Conservation (phyloP, 2,329 filamentous ascomycete genomes). For the Lachnellula subtilissima region DNA sequence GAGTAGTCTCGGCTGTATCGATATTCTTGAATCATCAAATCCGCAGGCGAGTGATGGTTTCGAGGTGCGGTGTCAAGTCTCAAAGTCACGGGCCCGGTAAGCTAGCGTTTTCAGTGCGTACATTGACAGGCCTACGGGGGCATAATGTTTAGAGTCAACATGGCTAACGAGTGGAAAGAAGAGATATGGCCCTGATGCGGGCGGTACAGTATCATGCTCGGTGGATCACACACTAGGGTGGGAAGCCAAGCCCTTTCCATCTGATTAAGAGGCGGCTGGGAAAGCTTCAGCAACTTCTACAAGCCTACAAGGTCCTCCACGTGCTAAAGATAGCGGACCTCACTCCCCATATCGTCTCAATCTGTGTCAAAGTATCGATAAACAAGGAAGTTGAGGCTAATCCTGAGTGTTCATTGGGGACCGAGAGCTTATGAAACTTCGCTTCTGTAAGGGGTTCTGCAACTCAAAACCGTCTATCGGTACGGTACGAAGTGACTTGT, state of each 20-base stretch:
- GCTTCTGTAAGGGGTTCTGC: constrained; percentile 13
- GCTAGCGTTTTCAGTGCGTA: constrained; percentile 28
- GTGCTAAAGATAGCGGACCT: constrained; percentile 6
- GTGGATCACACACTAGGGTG: constrained; percentile 19
- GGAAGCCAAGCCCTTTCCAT: constrained; percentile 10
- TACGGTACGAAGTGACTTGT: constrained; percentile 7
- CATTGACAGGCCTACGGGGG: constrained; percentile 1
- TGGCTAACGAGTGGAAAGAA: constrained; percentile 8
- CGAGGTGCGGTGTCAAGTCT: constrained; percentile 20
- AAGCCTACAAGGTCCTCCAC: constrained; percentile 5
- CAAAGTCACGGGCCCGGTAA: constrained; percentile 24
- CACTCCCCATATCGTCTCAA: constrained; percentile 14
- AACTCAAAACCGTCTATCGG: constrained; percentile 17
- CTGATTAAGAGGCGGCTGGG: constrained; percentile 15
- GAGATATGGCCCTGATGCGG: constrained; percentile 2
- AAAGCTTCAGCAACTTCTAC: constrained; percentile 5
- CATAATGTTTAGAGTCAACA: constrained; percentile 21
- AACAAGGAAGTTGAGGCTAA: constrained; percentile 12
- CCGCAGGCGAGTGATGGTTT: constrained; percentile 29
- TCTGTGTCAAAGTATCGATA: constrained; percentile 11
- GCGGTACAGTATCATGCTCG: constrained; percentile 12
- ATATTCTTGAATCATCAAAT: constrained; percentile 18
- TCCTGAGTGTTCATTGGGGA: constrained; percentile 21
- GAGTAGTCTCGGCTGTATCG: not conserved
- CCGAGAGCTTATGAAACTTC: constrained; percentile 25